Base-by-base conservation (phyloP, 108 stramenopile species). In the Cyclotella baltica region DNA sequence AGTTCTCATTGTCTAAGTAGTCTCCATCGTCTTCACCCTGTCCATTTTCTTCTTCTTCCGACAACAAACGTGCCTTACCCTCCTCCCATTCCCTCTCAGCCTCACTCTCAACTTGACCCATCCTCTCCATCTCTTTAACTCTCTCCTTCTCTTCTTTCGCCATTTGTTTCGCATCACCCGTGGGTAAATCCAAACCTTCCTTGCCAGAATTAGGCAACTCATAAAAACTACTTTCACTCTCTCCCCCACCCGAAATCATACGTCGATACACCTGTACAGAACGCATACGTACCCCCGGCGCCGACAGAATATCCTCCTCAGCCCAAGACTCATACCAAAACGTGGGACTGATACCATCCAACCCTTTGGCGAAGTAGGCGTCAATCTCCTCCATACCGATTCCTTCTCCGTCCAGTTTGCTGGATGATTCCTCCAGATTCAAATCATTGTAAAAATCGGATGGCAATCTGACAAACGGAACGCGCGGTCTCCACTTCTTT, bases 261-360 rank as follows among this genome's bases (percentile, higher is more conserved):
- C 76, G 83, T 23, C 84, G 82, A 70, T 92, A 95, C 22, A 95
- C 77, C 28, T 83, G 91, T 40, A 95, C 67, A 36, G 92, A 88
- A 37, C 77, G 80, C 80, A 95, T 71, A 46, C 93, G 72, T 8
- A 86, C 83, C n/a, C 88, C 86, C 28, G 76, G 72, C 27, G 67
- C 78, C 1, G 71, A 37, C 2, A 75, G 63, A 47, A 83, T 79
- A 53, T 95, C 93, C 36, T 92, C 88, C 3, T 76, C 80, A 23
- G 70, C 81, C 91, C 88, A 88, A 78, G 88, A 89, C 55, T 90
- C 80, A 55, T 80, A 83, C 91, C 91, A 95, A 81, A 95, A 89
- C 22, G 92, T 72, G 25, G 93, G 93, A 16, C 88, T 89, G n/a
- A 95, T 95, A 0, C 93, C 93, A 72, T 95, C 92, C 20, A 76